Base-by-base conservation (phyloP, 306 rosid genomes). In the Fagus crenata region DNA sequence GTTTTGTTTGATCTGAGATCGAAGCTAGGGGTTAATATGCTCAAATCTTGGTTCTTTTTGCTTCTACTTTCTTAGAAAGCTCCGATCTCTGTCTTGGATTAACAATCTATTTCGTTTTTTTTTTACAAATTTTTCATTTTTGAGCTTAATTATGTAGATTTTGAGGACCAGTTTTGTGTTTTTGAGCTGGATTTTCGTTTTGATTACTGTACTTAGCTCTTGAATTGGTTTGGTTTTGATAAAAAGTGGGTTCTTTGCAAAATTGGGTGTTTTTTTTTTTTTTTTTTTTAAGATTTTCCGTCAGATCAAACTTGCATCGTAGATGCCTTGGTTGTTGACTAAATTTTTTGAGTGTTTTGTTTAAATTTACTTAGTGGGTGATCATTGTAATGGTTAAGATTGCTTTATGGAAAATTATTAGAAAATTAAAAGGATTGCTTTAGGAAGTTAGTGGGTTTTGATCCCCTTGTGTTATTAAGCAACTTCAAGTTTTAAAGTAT, bases 1-100 rank as follows among this genome's bases (percentile, higher is more conserved):
- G 43, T 80, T 76, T 4, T 39, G 64, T 81, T 54, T 86, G 89
- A 89, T 89, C 87, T 83, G 42, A 76, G 84, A 55, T 22, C 80
- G 67, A 78, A 37, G 22, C 7, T 12, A 1, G 51, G 36, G 79
- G 69, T 80, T 80, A 15, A 2, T 8, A 67, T 67, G 71, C 1
- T 4, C 31, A 4, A 43, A 67, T 67, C 49, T 67, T 56, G 18
- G 49, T 33, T 60, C 3, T 9, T 74, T 22, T 6, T 64, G 4
- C 67, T 53, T 36, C 41, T 72, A 28, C 43, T 6, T 3, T 22
- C 18, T 35, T 13, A 22, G 33, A 69, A 12, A 72, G 76, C 77
- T 83, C 22, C 17, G 53, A 77, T 77, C 76, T 15, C 4, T 32
- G 43, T 17, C 32, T 39, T 6, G 3, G 31, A 6, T 65, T 6